Base-by-base conservation (phyloP, 164 flowering plant genomes). In the Berberis vulgaris region DNA sequence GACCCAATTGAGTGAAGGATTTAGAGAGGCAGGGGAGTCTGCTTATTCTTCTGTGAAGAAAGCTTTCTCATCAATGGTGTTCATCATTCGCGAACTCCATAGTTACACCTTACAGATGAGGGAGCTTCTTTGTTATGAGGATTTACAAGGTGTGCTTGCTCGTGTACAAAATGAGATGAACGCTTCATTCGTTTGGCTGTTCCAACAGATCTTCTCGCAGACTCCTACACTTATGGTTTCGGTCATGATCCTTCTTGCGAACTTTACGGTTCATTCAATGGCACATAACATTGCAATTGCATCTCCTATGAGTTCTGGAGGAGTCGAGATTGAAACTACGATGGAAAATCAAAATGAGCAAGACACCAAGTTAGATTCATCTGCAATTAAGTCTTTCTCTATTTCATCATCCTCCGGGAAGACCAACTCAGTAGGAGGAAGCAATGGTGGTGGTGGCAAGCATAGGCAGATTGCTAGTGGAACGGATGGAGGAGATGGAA, bases 31-130 rank as follows among this genome's bases (percentile, higher is more conserved):
- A 2, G 84, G 87, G 10, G 96, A 84, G 56, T 77, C 89, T 0
- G 94, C 92, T 7, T 87, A 63, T 67, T 83, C 85, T 65, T 90
- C 97, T 0, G 84, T 88, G 46, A 88, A 86, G 65, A 87, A 79
- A 64, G 97, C 97, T 0, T 93, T 93, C 65, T 83, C 92, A 1
- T 90, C 94, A 1, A 84, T 90, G 97, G 98, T 93, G 68, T 93
- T 93, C 65, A 93, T 90, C 38, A 87, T 93, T 45, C 73, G 85
- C 4, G 98, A 90, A 78, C 76, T 93, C n/a, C 96, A 90, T 2
- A 83, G 91, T 63, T 88, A 74, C 76, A 70, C 89, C 5, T 59
- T 90, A 4, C 96, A 81, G 55, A 85, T 88, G 92, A 71, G 92
- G 47, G 92, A 86, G 71, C 1, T 69, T 26, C 74, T 84, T 45